Percentiles rank a stretch among this genome's conserved stretches.
Evolutionary conservation across 495 filamentous ascomycete species (phyloP).

Genomic region (Hypoxylon subgilvum): DNA sequence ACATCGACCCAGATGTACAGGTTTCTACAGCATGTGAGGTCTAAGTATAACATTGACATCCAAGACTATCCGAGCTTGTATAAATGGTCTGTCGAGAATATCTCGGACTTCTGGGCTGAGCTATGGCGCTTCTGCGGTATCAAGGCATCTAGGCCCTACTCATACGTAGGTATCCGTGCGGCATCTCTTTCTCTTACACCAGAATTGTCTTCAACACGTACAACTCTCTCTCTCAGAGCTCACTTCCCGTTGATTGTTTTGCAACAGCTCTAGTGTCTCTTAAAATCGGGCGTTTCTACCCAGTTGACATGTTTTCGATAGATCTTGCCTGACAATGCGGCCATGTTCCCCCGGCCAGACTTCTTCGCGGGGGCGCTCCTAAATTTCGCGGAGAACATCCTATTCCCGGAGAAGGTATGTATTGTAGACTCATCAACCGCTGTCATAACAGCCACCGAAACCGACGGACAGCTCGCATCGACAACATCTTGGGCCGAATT

Average conservation of each 20-base stretch:
- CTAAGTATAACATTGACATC: constrained; percentile 68
- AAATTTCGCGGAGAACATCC: constrained; percentile 92
- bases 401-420: constrained; percentile 67
- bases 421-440: constrained; percentile 65
- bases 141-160: constrained; percentile 67
- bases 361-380: constrained; percentile 81
- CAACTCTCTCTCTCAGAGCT: neutral
- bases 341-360: constrained; percentile 82
- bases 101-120: constrained; percentile 80
- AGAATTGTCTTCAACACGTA: no score
- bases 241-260: no score
- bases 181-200: constrained; percentile 8
- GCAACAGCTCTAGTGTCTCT: no score
- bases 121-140: constrained; percentile 83
- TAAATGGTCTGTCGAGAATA: constrained; percentile 81
- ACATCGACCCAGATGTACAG: constrained; percentile 69
- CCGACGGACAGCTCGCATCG: constrained; percentile 64
- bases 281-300: no score
- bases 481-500: constrained; percentile 82
- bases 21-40: constrained; percentile 71
- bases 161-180: constrained; percentile 54
- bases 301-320: constrained; percentile 44
- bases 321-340: constrained; percentile 69
- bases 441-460: constrained; percentile 76
- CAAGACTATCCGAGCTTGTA: constrained; percentile 72